These are phyloP conservation scores for Encephalitozoon hellem DNA, from an alignment of 371 early-diverging fungal species.

Conservation along the genomic window DNA sequence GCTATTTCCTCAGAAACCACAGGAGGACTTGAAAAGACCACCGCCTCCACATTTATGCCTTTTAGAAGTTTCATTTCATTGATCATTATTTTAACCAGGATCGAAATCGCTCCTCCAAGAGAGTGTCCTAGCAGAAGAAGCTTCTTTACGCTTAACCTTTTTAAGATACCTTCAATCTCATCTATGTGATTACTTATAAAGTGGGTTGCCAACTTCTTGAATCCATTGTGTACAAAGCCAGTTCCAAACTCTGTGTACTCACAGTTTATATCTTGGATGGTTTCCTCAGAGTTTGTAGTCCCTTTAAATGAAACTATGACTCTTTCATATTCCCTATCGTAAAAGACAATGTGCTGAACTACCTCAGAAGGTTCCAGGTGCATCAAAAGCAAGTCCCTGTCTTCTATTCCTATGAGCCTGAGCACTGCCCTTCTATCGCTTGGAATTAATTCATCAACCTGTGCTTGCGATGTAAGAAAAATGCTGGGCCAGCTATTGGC, in stretches of 20 bases:
- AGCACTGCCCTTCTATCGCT: conserved; percentile 14
- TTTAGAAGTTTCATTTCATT: conserved; percentile 1
- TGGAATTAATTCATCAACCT: background rate
- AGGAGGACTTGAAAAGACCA: conserved; percentile 40
- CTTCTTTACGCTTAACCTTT: conserved; percentile 16
- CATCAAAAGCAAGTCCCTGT: background rate
- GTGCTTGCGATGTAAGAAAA: background rate
- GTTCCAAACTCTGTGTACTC: conserved; percentile 41
- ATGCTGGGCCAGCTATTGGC: conserved; percentile 8
- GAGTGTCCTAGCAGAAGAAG: conserved; percentile 58
- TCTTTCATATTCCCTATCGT: conserved; percentile 10
- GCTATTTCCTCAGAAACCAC: conserved; percentile 42
- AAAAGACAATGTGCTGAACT: conserved; percentile 27
- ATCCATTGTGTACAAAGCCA: conserved; percentile 56
- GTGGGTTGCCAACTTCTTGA: conserved; percentile 42
- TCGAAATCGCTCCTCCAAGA: conserved; percentile 55
- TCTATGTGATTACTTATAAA: conserved; percentile 44
- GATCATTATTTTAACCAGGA: conserved; percentile 47
- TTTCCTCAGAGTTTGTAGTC: conserved; percentile 40
- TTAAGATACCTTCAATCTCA: conserved; percentile 10
- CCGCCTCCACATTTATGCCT: conserved; percentile 5
- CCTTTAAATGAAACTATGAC: conserved; percentile 53
- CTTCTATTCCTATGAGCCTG: conserved; percentile 14
- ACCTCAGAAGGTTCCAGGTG: background rate
- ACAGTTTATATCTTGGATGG: conserved; percentile 45